Conservation (phyloP, 768 basidiomycete genomes). For the Lentinula guzmanii region DNA sequence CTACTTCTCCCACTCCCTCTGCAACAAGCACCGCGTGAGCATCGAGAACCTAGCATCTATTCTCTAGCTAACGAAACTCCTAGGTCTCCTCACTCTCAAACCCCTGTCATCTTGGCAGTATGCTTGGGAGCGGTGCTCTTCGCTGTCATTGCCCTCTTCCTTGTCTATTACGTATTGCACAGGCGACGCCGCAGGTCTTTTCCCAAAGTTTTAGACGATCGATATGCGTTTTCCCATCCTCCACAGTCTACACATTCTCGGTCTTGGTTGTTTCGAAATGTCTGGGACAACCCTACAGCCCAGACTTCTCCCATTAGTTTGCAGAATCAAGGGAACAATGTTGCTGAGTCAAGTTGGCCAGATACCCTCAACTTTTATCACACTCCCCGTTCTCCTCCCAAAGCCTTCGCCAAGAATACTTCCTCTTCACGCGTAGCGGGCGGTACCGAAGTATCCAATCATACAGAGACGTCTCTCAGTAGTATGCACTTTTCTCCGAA, state of each 20-base stretch:
- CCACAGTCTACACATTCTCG: background rate
- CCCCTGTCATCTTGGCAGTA: background rate
- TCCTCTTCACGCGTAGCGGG: background rate
- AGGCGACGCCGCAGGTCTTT: background rate
- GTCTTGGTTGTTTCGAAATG: background rate
- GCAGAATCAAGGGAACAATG: background rate
- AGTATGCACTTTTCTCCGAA: conserved; percentile 5
- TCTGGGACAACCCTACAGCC: background rate
- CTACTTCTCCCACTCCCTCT: no score
- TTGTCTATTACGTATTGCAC: background rate
- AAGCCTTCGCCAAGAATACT: background rate
- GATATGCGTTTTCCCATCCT: background rate
- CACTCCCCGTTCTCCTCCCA: background rate
- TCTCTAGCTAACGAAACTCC: background rate
- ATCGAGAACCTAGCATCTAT: no score
- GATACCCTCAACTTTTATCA: conserved; percentile 1
- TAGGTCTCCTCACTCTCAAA: background rate
- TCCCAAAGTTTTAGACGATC: background rate
- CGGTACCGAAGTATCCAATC: background rate
- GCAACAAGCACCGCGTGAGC: background rate
- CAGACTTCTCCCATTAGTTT: background rate
- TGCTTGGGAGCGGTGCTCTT: background rate
- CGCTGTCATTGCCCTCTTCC: background rate
- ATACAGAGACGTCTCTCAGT: background rate
- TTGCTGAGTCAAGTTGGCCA: background rate